phyloP scores from a whole-genome alignment of 1,139 yeast species.

The Zygosaccharomyces pseudobailii region DNA sequence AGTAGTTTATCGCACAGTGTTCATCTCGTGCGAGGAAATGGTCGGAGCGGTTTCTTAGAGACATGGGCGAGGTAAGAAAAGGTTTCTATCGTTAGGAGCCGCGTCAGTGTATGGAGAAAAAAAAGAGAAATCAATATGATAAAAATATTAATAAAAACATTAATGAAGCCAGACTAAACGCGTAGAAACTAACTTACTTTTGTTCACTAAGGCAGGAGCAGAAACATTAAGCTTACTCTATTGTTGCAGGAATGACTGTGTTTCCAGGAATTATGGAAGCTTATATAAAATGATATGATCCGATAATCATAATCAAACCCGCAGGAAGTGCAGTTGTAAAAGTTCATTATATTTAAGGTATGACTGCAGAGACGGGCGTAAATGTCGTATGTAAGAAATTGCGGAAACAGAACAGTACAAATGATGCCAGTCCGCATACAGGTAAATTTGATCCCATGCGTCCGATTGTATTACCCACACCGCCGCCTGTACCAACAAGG shows the following conservation, averaged over 20 bases:
- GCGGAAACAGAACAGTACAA: background rate
- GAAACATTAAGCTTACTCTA: background rate
- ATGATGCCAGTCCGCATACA: background rate
- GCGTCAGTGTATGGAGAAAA: background rate
- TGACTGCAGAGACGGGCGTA: background rate
- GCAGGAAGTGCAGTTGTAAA: too few relatives aligned
- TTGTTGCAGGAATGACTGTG: background rate
- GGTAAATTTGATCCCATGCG: background rate
- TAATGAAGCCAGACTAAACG: background rate
- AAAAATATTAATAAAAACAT: background rate
- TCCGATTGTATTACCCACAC: slow-evolving; percentile 2
- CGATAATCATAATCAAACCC: background rate
- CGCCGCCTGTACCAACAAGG: slow-evolving; percentile 8
- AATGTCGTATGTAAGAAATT: background rate
- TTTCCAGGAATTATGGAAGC: background rate
- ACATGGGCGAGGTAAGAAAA: background rate
- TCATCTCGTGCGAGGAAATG: background rate
- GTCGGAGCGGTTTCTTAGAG: background rate
- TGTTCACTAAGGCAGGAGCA: background rate
- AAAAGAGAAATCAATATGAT: background rate
- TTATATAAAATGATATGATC: background rate
- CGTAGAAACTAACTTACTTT: background rate
- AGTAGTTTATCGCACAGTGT: too few relatives aligned
- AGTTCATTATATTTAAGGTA: background rate
- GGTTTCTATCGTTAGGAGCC: background rate